Percentiles rank a stretch among this genome's conserved stretches.
Conservation (phyloP, 495 filamentous ascomycete species). For the Penicillium chermesinum region DNA sequence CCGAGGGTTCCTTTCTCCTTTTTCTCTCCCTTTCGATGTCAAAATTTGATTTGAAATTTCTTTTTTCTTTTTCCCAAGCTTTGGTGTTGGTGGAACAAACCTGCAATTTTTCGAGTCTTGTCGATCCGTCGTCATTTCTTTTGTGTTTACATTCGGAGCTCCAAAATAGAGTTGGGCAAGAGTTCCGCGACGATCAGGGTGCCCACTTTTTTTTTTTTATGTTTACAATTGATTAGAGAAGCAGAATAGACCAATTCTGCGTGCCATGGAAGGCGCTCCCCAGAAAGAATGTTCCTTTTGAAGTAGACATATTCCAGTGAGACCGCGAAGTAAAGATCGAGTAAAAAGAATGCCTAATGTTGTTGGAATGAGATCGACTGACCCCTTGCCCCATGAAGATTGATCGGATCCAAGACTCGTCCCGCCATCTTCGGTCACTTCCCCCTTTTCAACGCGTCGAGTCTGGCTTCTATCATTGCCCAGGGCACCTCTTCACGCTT, state of each 20-base stretch:
- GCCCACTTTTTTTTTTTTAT: not conserved
- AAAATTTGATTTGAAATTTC: constrained; percentile 1
- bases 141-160: not conserved
- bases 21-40: constrained; percentile 1
- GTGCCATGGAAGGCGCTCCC: not conserved
- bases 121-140: not conserved
- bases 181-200: not conserved
- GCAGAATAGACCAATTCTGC: not conserved
- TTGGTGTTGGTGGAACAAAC: constrained; percentile 15
- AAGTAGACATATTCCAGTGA: constrained; percentile 6
- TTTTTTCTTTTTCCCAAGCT: constrained; percentile 7
- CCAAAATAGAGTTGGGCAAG: not conserved
- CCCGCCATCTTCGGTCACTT: constrained; percentile 2
- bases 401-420: constrained; percentile 2
- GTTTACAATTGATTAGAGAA: not conserved
- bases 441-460: not conserved
- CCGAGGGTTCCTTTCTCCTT: constrained; percentile 2
- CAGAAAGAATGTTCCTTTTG: not conserved
- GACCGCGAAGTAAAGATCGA: not conserved
- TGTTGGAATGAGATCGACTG: constrained; percentile 13
- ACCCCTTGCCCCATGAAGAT: constrained; percentile 16
- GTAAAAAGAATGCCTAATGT: constrained; percentile 4
- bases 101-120: not conserved
- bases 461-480: not conserved
- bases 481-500: constrained; percentile 1